phyloP scores from a whole-genome alignment of 1,284 basidiomycete genomes.

The Ceraceosorus guamensis region DNA sequence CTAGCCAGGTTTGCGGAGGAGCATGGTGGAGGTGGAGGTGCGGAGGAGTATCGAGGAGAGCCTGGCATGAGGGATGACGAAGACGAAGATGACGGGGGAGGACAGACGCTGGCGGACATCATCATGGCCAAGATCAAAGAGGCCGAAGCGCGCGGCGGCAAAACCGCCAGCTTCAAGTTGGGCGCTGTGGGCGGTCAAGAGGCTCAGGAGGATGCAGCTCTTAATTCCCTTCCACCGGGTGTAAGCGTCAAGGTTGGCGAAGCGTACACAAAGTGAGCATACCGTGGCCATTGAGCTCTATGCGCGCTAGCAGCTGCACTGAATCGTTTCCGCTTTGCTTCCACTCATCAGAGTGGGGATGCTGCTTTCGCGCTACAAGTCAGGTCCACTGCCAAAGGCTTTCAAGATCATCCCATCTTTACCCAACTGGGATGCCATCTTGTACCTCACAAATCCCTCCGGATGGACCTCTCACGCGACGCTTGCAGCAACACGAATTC shows the following conservation, averaged over 20 bases:
- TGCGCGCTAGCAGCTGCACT: too few relatives aligned
- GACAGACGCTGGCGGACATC: conserved; percentile 68
- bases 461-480: conserved; percentile 94
- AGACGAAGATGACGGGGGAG: conserved; percentile 14
- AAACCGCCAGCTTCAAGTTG: conserved; percentile 1
- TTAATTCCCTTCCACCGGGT: conserved; percentile 58
- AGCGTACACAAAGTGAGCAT: conserved; percentile 80
- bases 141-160: conserved; percentile 50
- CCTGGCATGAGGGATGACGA: too few relatives aligned
- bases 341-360: conserved; percentile 63
- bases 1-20: conserved; percentile 25
- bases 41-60: not conserved
- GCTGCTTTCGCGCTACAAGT: conserved; percentile 84
- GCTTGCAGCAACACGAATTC: conserved; percentile 86
- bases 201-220: conserved; percentile 11
- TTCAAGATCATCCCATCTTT: conserved; percentile 98
- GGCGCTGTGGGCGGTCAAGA: too few relatives aligned
- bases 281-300: not conserved
- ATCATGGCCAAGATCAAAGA: conserved; percentile 82
- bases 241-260: conserved; percentile 94
- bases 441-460: conserved; percentile 85
- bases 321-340: not conserved
- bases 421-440: conserved; percentile 88
- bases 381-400: conserved; percentile 88
- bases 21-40: conserved; percentile 6